Evolutionary conservation across 345 rosid species (phyloP), one percentile per base, ranked within the genome.

Genomic region (Euphorbia tirucalli): DNA sequence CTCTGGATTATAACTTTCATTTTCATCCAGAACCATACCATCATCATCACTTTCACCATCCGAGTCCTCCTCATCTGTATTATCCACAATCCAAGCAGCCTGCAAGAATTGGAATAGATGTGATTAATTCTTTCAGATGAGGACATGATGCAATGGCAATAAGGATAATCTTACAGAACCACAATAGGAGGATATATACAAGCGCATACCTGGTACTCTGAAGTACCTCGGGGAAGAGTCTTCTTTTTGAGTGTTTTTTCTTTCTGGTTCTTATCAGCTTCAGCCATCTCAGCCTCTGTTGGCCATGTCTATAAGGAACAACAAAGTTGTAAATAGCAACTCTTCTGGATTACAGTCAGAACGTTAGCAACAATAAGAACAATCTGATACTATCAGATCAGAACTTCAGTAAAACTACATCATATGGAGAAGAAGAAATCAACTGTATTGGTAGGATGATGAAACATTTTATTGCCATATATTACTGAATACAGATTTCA

Each of bases 51-150:
- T 81, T 37, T 69, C 77, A 72, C 68, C 74, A 27, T 77, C 86
- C 49, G 91, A 88, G 78, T 69, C 86, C 66, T 87, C 96, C 56
- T 69, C 95, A 72, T 90, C 97, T 50, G 83, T 60, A 49, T 82
- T 91, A 77, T 93, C 97, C 55, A 90, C 70, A 77, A 94, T 94
- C 97, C 98, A 94, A 74, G 97, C 93, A 83, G 97, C 98, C 98
- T 94, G 87, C 72, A 80, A 71, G 22, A 66, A 66, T 28, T 44
- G 55, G 21, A 39, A 60, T 37, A 19, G 8, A 43, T 13, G 9
- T 58, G 55, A 55, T 52, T 44, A 57, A 66, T 41, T n/a, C 27
- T n/a, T 56, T 13, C 46, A 60, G 35, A 73, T n/a, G 24, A 18
- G n/a, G 56, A 43, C 37, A 9, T 10, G 48, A 22, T 0, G n/a